Conservation (phyloP, 1,284 basidiomycete species). For the Moniliella sp. region DNA sequence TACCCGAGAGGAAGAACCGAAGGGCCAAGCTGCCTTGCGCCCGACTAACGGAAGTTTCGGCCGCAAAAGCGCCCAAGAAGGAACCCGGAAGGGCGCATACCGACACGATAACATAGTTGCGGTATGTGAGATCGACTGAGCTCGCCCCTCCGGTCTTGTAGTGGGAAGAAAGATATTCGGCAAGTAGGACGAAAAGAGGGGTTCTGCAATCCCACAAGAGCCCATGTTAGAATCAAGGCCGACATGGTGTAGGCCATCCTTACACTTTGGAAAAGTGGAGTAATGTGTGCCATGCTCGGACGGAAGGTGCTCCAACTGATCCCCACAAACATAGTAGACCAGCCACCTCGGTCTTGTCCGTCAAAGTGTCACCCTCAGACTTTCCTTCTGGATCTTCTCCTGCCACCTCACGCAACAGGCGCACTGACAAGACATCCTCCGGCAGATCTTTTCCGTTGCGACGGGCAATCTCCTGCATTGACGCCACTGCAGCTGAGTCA, state of each 20-base stretch:
- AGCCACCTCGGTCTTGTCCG: slow-evolving; percentile 3
- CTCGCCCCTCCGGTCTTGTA: background rate
- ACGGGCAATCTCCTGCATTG: slow-evolving; percentile 20
- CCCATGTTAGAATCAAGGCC: slow-evolving; percentile 23
- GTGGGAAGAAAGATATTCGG: background rate
- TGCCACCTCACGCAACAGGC: slow-evolving; percentile 22
- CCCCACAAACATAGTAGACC: slow-evolving; percentile 1
- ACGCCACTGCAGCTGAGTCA: slow-evolving; percentile 26
- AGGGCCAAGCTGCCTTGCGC: slow-evolving; percentile 28
- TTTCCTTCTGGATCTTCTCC: slow-evolving; percentile 26
- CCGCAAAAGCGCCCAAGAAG: slow-evolving; percentile 25
- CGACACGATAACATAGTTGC: slow-evolving; percentile 29
- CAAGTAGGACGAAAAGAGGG: background rate
- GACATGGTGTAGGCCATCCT: slow-evolving; percentile 21
- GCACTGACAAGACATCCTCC: slow-evolving; percentile 25
- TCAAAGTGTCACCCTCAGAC: slow-evolving; percentile 13
- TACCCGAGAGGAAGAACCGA: slow-evolving; percentile 24
- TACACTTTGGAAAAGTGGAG: slow-evolving; percentile 18
- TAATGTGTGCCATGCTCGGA: slow-evolving; percentile 19
- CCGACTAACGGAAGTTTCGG: slow-evolving; percentile 23
- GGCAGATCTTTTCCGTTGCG: slow-evolving; percentile 20
- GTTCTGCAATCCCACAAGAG: background rate
- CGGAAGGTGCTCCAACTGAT: slow-evolving; percentile 2
- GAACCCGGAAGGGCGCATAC: slow-evolving; percentile 30
- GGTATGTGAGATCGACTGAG: slow-evolving; percentile 12